phyloP scores from a whole-genome alignment of 768 basidiomycete genomes.

The Lactarius hatsudake region DNA sequence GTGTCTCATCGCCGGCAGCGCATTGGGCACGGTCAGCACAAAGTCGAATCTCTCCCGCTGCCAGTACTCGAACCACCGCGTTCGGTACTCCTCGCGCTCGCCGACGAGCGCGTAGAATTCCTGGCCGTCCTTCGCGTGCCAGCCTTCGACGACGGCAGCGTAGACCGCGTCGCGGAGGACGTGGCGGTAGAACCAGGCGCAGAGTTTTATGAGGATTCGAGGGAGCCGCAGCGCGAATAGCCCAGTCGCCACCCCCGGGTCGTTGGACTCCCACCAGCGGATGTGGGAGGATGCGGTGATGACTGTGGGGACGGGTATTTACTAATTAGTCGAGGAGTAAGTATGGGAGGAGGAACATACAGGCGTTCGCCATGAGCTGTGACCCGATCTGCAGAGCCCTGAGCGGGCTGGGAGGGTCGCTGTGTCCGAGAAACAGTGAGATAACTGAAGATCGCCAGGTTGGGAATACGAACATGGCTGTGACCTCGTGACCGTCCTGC shows the following conservation, averaged over 20 bases:
- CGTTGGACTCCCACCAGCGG: constrained; percentile 44
- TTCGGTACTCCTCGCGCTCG: constrained; percentile 44
- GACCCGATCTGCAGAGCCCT: constrained; percentile 53
- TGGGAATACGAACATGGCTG: constrained; percentile 44
- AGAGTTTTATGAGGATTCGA: constrained; percentile 44
- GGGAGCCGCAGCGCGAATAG: constrained; percentile 46
- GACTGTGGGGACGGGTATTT: background rate
- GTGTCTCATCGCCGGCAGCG: constrained; percentile 58
- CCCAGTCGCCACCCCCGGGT: constrained; percentile 44
- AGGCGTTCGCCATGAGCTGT: constrained; percentile 52
- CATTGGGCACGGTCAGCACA: constrained; percentile 57
- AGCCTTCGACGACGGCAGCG: constrained; percentile 51
- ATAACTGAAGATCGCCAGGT: background rate
- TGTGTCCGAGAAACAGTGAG: constrained; percentile 20
- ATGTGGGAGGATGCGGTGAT: constrained; percentile 33
- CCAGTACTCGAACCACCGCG: constrained; percentile 40
- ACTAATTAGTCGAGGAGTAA: background rate
- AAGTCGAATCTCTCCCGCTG: constrained; percentile 55
- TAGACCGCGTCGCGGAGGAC: constrained; percentile 51
- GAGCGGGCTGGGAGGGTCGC: constrained; percentile 46
- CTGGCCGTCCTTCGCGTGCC: constrained; percentile 46
- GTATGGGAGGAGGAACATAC: constrained; percentile 34
- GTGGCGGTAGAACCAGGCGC: constrained; percentile 51
- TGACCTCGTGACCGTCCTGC: constrained; percentile 48
- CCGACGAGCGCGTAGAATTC: constrained; percentile 52